Conservation (phyloP, 257 asterid genomes). For the Jacaranda copaia region DNA sequence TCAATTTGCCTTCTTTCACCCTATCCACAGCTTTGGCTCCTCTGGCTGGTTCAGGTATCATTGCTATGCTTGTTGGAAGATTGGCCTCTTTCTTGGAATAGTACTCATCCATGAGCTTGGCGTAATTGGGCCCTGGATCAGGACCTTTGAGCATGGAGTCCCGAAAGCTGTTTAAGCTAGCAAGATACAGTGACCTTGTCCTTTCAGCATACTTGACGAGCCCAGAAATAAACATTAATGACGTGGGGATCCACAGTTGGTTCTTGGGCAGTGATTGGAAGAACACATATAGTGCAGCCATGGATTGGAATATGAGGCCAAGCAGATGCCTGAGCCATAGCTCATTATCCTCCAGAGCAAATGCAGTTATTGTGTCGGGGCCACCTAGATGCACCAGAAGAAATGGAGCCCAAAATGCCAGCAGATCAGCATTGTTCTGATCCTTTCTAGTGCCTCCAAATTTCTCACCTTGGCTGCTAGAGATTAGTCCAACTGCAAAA, state of each 20-base stretch:
- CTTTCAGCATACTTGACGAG: constrained; percentile 55
- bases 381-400: constrained; percentile 67
- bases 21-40: constrained; percentile 18
- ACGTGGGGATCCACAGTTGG: constrained; percentile 50
- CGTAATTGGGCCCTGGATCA: constrained; percentile 63
- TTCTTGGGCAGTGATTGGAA: constrained; percentile 41
- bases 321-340: constrained; percentile 60
- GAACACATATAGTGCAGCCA: constrained; percentile 50
- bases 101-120: constrained; percentile 58
- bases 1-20: constrained; percentile 37
- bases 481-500: constrained; percentile 55
- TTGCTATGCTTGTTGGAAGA: constrained; percentile 45
- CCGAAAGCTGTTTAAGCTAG: constrained; percentile 47
- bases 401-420: constrained; percentile 61
- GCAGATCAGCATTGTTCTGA: constrained; percentile 31
- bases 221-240: constrained; percentile 49
- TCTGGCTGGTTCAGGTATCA: constrained; percentile 38
- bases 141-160: constrained; percentile 54
- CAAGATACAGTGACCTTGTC: constrained; percentile 47
- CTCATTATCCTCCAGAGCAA: constrained; percentile 57
- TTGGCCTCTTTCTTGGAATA: constrained; percentile 44
- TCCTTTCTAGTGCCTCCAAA: neutral
- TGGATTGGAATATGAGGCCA: constrained; percentile 44
- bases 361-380: constrained; percentile 64
- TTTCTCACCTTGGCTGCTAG: constrained; percentile 44